Evolutionary conservation across 2,329 filamentous ascomycete genomes (phyloP).

Genomic region (Verticillium nonalfalfae): DNA sequence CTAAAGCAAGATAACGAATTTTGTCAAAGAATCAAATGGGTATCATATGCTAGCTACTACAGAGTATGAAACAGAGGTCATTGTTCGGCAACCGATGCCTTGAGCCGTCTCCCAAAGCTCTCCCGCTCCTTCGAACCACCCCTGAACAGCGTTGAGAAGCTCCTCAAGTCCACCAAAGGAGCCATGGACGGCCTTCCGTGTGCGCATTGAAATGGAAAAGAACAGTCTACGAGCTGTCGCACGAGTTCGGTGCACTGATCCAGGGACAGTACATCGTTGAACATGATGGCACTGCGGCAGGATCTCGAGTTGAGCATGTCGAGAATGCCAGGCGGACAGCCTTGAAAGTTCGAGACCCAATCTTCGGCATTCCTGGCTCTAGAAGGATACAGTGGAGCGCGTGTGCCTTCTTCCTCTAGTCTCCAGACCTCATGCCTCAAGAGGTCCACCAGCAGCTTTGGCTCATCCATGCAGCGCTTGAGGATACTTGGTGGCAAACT

Average conservation of each 20-base stretch:
- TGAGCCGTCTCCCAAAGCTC: slow-evolving; percentile 9
- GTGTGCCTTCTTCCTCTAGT: slow-evolving; percentile 38
- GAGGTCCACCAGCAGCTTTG: slow-evolving; percentile 65
- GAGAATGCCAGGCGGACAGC: slow-evolving; percentile 68
- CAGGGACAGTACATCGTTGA: slow-evolving; percentile 62
- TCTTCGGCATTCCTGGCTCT: slow-evolving; percentile 8
- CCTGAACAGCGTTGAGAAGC: not conserved
- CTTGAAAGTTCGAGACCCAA: slow-evolving; percentile 59
- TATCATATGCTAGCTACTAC: not conserved
- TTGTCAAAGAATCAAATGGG: not conserved
- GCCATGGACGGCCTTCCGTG: slow-evolving; percentile 67
- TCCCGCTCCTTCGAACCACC: not conserved
- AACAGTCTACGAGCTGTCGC: slow-evolving; percentile 49
- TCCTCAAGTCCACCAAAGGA: slow-evolving; percentile 49
- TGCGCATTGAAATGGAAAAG: slow-evolving; percentile 77
- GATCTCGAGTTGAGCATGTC: slow-evolving; percentile 72
- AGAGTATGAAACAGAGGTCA: not conserved
- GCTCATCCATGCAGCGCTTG: slow-evolving; percentile 69
- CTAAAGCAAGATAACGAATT: not conserved
- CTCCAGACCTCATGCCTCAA: slow-evolving; percentile 71
- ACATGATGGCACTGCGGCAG: slow-evolving; percentile 79
- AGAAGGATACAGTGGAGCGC: not conserved
- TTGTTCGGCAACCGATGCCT: not conserved
- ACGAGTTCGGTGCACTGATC: slow-evolving; percentile 56
- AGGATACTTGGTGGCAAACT: slow-evolving; percentile 65